Evolutionary conservation across 192 early-diverging fungal genomes (phyloP).

Genomic region (Gaertneriomyces sp.): DNA sequence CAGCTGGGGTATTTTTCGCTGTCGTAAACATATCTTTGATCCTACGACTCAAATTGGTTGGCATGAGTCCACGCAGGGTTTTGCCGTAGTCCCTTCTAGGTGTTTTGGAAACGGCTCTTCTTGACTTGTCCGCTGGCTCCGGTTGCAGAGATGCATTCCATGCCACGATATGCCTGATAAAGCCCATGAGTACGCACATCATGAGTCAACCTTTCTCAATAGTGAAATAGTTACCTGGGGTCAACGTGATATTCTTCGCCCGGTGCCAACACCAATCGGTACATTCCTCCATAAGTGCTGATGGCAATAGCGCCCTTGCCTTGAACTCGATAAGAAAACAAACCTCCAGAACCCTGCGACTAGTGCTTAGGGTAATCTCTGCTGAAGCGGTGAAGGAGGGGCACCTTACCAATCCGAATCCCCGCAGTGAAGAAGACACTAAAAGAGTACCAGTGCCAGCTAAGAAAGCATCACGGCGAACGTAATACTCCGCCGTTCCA

Average conservation of each 20-base stretch:
- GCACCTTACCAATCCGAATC: conserved; percentile 2
- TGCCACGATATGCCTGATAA: conserved; percentile 4
- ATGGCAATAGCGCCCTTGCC: conserved; percentile 12
- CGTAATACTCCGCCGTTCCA: conserved; percentile 12
- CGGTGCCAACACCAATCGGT: conserved; percentile 7
- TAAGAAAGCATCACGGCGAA: conserved; percentile 12
- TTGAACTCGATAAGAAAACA: conserved; percentile 8
- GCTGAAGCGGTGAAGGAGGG: background rate
- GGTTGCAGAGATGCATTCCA: conserved; percentile 11
- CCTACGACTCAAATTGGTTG: too few relatives aligned
- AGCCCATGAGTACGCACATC: background rate
- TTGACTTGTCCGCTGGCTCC: background rate
- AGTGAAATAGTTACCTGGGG: conserved; percentile 6
- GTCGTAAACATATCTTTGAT: too few relatives aligned
- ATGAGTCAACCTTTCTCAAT: background rate
- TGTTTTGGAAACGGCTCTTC: background rate
- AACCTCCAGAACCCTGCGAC: background rate
- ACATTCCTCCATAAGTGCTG: conserved; percentile 15
- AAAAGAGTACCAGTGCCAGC: background rate
- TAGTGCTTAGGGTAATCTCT: background rate
- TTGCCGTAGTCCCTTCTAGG: too few relatives aligned
- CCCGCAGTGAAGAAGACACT: background rate
- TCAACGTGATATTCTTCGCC: conserved; percentile 18
- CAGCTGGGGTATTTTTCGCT: too few relatives aligned
- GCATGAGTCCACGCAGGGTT: too few relatives aligned